These are phyloP conservation scores for Gaertneriomyces semiglobifer DNA, from an alignment of 192 early-diverging fungal species.

Conservation along the genomic window DNA sequence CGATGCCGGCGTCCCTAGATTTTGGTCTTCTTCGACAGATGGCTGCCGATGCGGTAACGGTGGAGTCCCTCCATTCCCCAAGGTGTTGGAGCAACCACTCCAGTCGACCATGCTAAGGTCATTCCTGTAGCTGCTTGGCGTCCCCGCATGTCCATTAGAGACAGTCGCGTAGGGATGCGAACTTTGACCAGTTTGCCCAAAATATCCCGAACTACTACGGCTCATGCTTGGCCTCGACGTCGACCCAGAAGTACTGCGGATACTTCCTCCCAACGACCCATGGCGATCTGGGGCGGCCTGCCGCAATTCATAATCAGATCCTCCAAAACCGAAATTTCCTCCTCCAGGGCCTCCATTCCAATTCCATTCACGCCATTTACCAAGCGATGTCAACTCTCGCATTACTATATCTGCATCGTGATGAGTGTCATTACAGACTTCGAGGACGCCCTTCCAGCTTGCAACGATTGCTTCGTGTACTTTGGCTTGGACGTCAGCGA, in stretches of 20 bases:
- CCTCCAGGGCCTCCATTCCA: slow-evolving; percentile 18
- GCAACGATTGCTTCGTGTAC: slow-evolving; percentile 46
- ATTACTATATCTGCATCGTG: not conserved
- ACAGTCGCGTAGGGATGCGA: too few relatives aligned
- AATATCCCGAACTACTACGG: too few relatives aligned
- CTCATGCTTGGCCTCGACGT: too few relatives aligned
- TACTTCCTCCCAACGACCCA: not conserved
- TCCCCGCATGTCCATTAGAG: not conserved
- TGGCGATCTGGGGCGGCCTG: not conserved
- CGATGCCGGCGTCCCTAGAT: not conserved
- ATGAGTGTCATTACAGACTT: not conserved
- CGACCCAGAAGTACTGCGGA: not conserved
- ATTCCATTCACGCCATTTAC: not conserved
- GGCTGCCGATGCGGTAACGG: not conserved
- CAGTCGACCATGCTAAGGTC: not conserved
- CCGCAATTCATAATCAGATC: slow-evolving; percentile 4
- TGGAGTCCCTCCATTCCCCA: not conserved
- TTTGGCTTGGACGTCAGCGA: slow-evolving; percentile 52
- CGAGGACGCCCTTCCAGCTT: slow-evolving; percentile 30
- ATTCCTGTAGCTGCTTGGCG: not conserved
- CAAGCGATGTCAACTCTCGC: not conserved
- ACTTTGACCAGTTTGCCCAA: too few relatives aligned
- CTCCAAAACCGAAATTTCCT: slow-evolving; percentile 15
- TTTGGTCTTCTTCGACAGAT: not conserved
- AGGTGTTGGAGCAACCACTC: not conserved